Percentiles rank a stretch among this genome's conserved stretches.
Evolutionary conservation across 1,139 yeast species (phyloP).

Genomic region (Pichia sp.): DNA sequence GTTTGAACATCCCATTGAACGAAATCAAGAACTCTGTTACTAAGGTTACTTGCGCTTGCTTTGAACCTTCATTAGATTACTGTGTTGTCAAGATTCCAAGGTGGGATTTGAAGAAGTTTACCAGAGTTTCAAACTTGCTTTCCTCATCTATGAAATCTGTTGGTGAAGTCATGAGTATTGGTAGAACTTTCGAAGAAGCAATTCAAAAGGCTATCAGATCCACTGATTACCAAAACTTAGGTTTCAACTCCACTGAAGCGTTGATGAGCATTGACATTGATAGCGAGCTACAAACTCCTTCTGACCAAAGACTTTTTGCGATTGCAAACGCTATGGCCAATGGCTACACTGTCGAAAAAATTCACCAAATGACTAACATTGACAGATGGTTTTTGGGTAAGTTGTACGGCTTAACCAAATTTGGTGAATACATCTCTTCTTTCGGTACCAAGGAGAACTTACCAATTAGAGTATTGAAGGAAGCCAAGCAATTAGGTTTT

Average conservation of each 20-base stretch:
- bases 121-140: constrained; percentile 82
- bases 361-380: constrained; percentile 87
- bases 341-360: constrained; percentile 88
- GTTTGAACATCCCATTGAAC: constrained; percentile 87
- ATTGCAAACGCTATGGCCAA: constrained; percentile 85
- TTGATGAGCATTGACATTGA: constrained; percentile 88
- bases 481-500: constrained; percentile 95
- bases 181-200: constrained; percentile 97
- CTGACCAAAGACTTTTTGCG: constrained; percentile 95
- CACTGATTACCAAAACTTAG: constrained; percentile 90
- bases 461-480: constrained; percentile 59
- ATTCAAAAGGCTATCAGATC: constrained; percentile 97
- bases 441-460: constrained; percentile 60
- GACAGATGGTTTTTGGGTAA: constrained; percentile 97
- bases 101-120: constrained; percentile 97
- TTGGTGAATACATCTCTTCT: constrained; percentile 58
- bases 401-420: constrained; percentile 64
- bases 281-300: constrained; percentile 86
- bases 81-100: constrained; percentile 98
- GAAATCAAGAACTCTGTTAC: constrained; percentile 94
- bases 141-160: constrained; percentile 98
- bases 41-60: constrained; percentile 91
- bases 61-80: constrained; percentile 96
- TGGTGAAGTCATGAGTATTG: constrained; percentile 98
- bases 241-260: constrained; percentile 86